Evolutionary conservation across 108 stramenopile species (phyloP), one percentile per base, ranked within the genome.

Genomic region (Conticribra guillardii): DNA sequence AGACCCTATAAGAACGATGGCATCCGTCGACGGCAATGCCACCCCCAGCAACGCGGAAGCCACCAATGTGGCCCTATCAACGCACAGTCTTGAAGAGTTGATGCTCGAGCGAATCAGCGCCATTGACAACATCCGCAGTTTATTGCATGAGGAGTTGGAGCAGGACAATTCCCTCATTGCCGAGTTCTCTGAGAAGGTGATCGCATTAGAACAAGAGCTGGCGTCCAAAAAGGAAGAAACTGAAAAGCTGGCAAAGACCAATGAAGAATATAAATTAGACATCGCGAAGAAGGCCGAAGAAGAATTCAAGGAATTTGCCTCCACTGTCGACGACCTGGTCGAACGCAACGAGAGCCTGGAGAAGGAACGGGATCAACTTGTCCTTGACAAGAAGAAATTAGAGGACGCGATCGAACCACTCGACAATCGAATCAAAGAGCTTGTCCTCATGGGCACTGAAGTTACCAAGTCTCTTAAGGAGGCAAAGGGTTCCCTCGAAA

Each of bases 131-230:
- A 65, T 65, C 33, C 50, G 64, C n/a, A 53, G 3, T 16, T 31
- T 65, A 2, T 23, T 65, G n/a, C 17, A 33, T 5, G 52, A 65
- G 2, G 51, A 65, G 32, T 49, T 65, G 1, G 51, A 65, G 51
- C 64, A 65, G 33, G 51, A 65, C 51, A 47, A 30, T 30, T 18
- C 50, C 22, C 50, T 65, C 51, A 65, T 65, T 34, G 64, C 64
- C 21, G 64, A 53, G 31, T 53, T 65, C 51, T 52, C 64, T 2
- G 51, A 65, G 31, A 31, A 65, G 32, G 51, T 65, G 2, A 18
- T 34, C 3, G 32, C n/a, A 22, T 45, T 65, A 14, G 51, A 65
- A 23, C 15, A 2, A 4, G 33, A 52, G 1, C 8, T 53, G 17
- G 31, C n/a, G 11, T 1, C 2, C 1, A 65, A 65, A 18, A 29